Conservation (phyloP, 2,329 filamentous ascomycete species). For the Lachnellula hyalina region DNA sequence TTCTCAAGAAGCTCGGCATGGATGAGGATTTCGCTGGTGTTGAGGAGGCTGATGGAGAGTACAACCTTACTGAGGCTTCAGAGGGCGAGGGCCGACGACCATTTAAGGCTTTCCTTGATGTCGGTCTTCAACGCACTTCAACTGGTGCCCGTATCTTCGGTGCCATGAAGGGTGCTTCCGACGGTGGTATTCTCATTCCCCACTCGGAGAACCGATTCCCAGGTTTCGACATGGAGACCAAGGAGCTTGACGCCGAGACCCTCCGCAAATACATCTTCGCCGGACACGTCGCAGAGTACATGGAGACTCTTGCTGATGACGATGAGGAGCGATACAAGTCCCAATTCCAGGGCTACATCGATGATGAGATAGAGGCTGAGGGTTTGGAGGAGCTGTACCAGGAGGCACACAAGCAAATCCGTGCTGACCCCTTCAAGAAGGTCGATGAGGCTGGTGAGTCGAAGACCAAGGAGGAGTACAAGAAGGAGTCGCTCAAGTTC, state of each 20-base stretch:
- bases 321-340: slow-evolving; percentile 99
- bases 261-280: slow-evolving; percentile 99
- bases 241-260: slow-evolving; percentile 96
- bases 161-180: slow-evolving; percentile 99
- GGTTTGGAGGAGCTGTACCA: slow-evolving; percentile 94
- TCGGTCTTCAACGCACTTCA: slow-evolving; percentile 93
- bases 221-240: slow-evolving; percentile 91
- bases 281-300: slow-evolving; percentile 99
- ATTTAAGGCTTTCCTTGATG: slow-evolving; percentile 99
- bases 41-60: slow-evolving; percentile 96
- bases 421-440: slow-evolving; percentile 98
- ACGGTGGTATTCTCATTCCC: slow-evolving; percentile 93
- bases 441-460: slow-evolving; percentile 66
- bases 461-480: slow-evolving; percentile 98
- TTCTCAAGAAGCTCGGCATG: slow-evolving; percentile 93
- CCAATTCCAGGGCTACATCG: slow-evolving; percentile 97
- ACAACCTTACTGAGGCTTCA: slow-evolving; percentile 86
- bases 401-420: slow-evolving; percentile 94
- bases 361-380: slow-evolving; percentile 94
- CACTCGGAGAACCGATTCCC: slow-evolving; percentile 99
- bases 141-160: slow-evolving; percentile 98
- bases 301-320: slow-evolving; percentile 98
- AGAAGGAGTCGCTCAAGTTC: slow-evolving; percentile 92
- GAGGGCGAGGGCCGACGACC: slow-evolving; percentile 94
- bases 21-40: slow-evolving; percentile 92